A percentile compares a stretch with the other conserved stretches of the same genome.
Conservation (phyloP, 2,329 filamentous ascomycete genomes). For the Aspergillus fructus region DNA sequence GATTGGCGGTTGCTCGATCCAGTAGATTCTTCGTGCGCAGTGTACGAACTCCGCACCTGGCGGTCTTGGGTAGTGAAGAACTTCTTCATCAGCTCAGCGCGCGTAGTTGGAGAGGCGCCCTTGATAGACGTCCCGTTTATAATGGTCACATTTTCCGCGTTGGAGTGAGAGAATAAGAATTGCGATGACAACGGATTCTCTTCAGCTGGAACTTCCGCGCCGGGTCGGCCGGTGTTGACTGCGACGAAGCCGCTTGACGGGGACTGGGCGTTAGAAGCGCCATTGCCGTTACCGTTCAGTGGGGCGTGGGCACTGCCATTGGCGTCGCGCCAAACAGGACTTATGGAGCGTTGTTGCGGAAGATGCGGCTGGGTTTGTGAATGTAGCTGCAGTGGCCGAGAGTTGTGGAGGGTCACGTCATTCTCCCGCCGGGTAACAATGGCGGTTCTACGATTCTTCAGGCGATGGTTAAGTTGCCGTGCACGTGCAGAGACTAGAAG, state of each 20-base stretch:
- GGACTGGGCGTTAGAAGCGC: constrained; percentile 39
- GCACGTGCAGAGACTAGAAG: constrained; percentile 64
- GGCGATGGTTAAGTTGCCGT: constrained; percentile 75
- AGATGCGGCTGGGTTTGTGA: constrained; percentile 14
- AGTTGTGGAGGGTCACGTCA: constrained; percentile 33
- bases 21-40: constrained; percentile 24
- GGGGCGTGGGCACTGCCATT: constrained; percentile 22
- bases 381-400: constrained; percentile 28
- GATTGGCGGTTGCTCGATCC: constrained; percentile 27
- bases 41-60: constrained; percentile 41
- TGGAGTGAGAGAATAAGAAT: constrained; percentile 43
- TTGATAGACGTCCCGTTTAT: constrained; percentile 51
- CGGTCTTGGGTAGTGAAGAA: constrained; percentile 62
- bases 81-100: constrained; percentile 61
- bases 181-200: constrained; percentile 34
- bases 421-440: constrained; percentile 64
- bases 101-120: constrained; percentile 56
- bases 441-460: constrained; percentile 72
- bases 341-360: constrained; percentile 32
- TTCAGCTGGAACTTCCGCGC: constrained; percentile 33
- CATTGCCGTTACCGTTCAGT: constrained; percentile 6
- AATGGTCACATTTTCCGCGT: constrained; percentile 48
- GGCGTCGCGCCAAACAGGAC: constrained; percentile 39
- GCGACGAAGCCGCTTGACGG: constrained; percentile 57
- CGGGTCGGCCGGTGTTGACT: constrained; percentile 54